phyloP scores from a whole-genome alignment of 805 yeast genomes.

The Pichia cabralensis region DNA sequence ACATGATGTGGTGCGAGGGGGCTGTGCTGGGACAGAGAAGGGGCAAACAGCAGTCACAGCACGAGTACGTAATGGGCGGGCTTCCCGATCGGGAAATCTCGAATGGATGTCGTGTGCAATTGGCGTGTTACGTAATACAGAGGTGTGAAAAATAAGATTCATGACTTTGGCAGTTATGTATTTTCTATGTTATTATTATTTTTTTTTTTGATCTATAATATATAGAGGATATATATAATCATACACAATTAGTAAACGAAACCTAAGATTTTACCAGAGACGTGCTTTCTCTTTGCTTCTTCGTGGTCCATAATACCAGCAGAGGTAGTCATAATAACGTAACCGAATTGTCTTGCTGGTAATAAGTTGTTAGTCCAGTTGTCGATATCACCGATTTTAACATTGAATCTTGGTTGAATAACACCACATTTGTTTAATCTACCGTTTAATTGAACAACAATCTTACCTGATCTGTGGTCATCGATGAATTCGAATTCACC shows the following conservation, averaged over 20 bases:
- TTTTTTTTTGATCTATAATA: background rate
- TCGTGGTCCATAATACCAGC: constrained; percentile 99
- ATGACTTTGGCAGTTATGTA: no score
- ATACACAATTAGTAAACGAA: constrained; percentile 66
- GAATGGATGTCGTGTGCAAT: no score
- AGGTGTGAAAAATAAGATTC: no score
- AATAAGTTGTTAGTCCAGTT: constrained; percentile 97
- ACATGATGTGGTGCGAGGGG: no score
- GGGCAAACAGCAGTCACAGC: constrained; percentile 7
- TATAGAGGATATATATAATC: background rate
- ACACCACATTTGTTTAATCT: constrained; percentile 99
- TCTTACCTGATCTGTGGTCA: constrained; percentile 98
- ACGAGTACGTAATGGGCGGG: no score
- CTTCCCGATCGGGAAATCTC: no score
- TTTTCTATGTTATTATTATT: background rate
- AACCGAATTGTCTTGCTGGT: constrained; percentile 99
- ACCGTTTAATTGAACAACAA: constrained; percentile 93
- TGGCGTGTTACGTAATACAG: no score
- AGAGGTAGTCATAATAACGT: constrained; percentile 94
- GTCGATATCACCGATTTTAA: constrained; percentile 89
- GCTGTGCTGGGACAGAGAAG: no score
- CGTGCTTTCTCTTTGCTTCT: constrained; percentile 99
- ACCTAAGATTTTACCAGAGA: constrained; percentile 97
- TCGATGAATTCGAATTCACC: constrained; percentile 97
- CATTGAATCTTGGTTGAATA: constrained; percentile 97